Evolutionary conservation across 768 basidiomycete genomes (phyloP).

Genomic region (Xerocomellus dryophilus): DNA sequence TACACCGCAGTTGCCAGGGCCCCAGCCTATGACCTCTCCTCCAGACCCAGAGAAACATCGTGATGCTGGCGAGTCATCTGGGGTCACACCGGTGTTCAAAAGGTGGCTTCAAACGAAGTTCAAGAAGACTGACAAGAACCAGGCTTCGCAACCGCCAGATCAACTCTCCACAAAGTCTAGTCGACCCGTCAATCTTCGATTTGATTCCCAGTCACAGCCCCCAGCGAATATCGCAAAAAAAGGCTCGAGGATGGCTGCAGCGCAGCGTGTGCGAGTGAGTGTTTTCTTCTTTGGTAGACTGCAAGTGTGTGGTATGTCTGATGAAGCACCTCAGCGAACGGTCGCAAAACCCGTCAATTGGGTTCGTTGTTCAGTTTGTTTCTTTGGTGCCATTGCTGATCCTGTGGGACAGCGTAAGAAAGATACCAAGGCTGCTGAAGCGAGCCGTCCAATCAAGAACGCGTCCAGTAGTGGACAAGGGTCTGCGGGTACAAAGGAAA

Average conservation of each 20-base stretch:
- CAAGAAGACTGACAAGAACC: background rate
- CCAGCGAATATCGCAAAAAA: background rate
- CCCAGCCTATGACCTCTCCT: background rate
- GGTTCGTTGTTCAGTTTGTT: background rate
- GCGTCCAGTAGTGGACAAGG: background rate
- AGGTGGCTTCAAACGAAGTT: background rate
- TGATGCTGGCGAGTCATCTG: background rate
- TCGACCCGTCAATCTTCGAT: too few relatives aligned
- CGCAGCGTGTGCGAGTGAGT: background rate
- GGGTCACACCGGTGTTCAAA: background rate
- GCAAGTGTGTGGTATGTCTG: background rate
- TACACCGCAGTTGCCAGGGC: background rate
- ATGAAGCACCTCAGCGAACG: background rate
- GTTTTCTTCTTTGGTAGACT: background rate
- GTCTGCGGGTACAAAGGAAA: background rate
- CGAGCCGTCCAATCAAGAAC: background rate
- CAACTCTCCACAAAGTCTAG: background rate
- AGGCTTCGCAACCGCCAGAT: background rate
- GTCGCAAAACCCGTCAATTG: background rate
- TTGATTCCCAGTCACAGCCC: too few relatives aligned
- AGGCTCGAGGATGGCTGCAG: background rate
- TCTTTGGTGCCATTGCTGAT: background rate
- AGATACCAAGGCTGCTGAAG: background rate
- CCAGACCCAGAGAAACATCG: too few relatives aligned
- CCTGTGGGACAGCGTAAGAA: background rate